Base-by-base conservation (phyloP, 768 basidiomycete species). In the Tephrocybe sp. region DNA sequence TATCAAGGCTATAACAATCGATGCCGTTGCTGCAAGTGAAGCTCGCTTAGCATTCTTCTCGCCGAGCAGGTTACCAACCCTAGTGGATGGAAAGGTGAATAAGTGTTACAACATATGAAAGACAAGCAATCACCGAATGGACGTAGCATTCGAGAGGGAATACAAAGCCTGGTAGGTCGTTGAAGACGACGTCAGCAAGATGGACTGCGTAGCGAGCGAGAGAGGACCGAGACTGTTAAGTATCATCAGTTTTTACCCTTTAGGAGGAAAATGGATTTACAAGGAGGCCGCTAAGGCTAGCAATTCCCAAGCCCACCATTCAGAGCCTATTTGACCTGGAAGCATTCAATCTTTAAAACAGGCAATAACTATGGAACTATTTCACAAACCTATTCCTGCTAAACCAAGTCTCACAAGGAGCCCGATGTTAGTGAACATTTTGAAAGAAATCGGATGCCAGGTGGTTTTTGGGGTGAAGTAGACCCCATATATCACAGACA, bases 131-230 rank as follows among this genome's bases (percentile, higher is more conserved):
- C 60, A 89, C 85, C 91, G 81, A 23, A 96, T 92, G 21, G 92
- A 86, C 6, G 86, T 74, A 3, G 93, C 93, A 2, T 93, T 79
- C 55, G 86, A 78, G 33, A 97, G 67, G 0, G 90, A 80, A 58
- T 84, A 91, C 0, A 92, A 90, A 2, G 86, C 85, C 64, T 94
- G 92, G 64, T 79, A 93, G 2, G 85, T 84, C 2, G 78, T 82
- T 0, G 85, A 88, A 20, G 80, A 75, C 18, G 87, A 89, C 11
- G 81, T 83, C 33, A 87, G 73, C 11, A 97, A 74, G 2, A 97
- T 85, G 1, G 88, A 91, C 64, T 98, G 94, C 0, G 90, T 81
- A 0, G 96, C 95, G 1, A 98, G 78, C 4, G 33, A 71, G 4
- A 81, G 76, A 1, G 94, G 84, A 1, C 94, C 90, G 0, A 96